Evolutionary conservation across 768 basidiomycete species (phyloP).

Genomic region (Tulasnella sp.): DNA sequence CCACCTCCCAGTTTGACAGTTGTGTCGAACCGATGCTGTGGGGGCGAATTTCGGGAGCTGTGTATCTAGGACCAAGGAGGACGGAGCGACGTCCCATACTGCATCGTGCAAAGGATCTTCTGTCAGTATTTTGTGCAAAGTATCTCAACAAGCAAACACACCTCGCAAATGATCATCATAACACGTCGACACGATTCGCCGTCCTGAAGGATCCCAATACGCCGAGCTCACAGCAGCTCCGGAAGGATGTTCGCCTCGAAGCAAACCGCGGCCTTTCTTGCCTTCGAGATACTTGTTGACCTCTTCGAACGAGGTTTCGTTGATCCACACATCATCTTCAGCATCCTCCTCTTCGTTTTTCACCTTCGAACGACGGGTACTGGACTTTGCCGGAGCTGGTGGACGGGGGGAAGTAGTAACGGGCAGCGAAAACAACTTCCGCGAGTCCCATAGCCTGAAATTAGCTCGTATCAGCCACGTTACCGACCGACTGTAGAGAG

Average conservation of each 20-base stretch:
- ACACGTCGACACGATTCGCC: conserved; percentile 72
- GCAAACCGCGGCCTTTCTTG: conserved; percentile 43
- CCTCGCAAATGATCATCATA: conserved; percentile 72
- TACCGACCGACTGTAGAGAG: neutral
- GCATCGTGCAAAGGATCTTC: neutral
- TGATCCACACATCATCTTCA: neutral
- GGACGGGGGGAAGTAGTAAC: conserved; percentile 27
- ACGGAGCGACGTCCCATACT: conserved; percentile 72
- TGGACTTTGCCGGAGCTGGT: conserved; percentile 25
- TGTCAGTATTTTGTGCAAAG: neutral
- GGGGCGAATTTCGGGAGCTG: conserved; percentile 58
- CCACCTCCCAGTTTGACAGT: conserved; percentile 83
- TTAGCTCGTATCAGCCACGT: neutral
- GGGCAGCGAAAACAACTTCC: conserved; percentile 49
- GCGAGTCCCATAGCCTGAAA: conserved; percentile 68
- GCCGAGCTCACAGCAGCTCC: conserved; percentile 74
- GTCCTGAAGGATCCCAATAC: conserved; percentile 78
- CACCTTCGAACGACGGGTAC: conserved; percentile 26
- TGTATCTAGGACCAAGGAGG: conserved; percentile 35
- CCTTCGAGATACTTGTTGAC: conserved; percentile 40
- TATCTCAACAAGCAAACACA: conserved; percentile 34
- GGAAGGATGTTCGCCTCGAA: conserved; percentile 62
- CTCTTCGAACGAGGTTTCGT: conserved; percentile 21
- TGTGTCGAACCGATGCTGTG: conserved; percentile 54
- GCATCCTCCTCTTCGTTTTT: conserved; percentile 20